phyloP scores from a whole-genome alignment of 2,329 filamentous ascomycete species.

The Epichloe typhina region DNA sequence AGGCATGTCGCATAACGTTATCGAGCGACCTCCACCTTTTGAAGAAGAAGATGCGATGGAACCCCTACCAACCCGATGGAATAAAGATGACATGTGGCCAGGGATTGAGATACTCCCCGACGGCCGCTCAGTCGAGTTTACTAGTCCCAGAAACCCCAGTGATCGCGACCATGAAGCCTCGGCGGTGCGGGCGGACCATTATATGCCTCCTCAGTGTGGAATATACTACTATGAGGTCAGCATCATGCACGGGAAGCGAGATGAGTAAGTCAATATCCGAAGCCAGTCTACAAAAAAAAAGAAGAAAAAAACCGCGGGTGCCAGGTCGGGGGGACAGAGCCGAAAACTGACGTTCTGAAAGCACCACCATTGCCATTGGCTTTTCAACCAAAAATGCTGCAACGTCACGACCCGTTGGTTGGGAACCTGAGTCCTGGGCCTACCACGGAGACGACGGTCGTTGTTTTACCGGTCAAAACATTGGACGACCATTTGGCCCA shows the following conservation, averaged over 20 bases:
- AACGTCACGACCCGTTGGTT: slow-evolving; percentile 46
- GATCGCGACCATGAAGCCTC: slow-evolving; percentile 62
- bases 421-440: slow-evolving; percentile 56
- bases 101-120: slow-evolving; percentile 63
- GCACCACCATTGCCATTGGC: slow-evolving; percentile 49
- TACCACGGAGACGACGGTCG: slow-evolving; percentile 59
- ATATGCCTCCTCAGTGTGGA: slow-evolving; percentile 80
- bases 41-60: slow-evolving; percentile 47
- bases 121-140: slow-evolving; percentile 57
- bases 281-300: neutral
- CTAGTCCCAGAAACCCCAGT: slow-evolving; percentile 29
- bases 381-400: slow-evolving; percentile 43
- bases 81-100: slow-evolving; percentile 57
- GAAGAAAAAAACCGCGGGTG: neutral
- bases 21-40: slow-evolving; percentile 55
- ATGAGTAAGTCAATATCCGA: slow-evolving; percentile 35
- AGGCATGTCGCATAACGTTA: slow-evolving; percentile 70
- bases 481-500: slow-evolving; percentile 44
- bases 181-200: slow-evolving; percentile 67
- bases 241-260: slow-evolving; percentile 35
- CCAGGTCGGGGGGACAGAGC: neutral
- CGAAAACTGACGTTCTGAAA: slow-evolving; percentile 15
- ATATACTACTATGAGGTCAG: slow-evolving; percentile 85
- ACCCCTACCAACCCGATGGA: slow-evolving; percentile 74
- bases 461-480: slow-evolving; percentile 41